Evolutionary conservation across 2,329 filamentous ascomycete species (phyloP).

Genomic region (Pseudogymnoascus sp.): DNA sequence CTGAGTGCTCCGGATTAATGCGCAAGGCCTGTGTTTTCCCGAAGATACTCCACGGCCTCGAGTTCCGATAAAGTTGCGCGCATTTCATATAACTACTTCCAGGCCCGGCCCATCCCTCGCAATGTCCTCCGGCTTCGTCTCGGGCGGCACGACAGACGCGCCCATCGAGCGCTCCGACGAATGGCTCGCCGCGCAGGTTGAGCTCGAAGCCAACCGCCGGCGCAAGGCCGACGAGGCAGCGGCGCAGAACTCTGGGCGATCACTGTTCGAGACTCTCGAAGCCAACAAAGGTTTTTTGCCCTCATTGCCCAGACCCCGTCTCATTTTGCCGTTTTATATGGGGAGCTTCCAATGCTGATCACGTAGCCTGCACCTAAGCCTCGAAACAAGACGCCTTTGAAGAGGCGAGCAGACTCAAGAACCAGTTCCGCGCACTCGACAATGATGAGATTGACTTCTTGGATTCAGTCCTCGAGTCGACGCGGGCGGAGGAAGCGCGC

Average conservation of each 20-base stretch:
- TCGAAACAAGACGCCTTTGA: slow-evolving; percentile 79
- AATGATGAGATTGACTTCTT: slow-evolving; percentile 74
- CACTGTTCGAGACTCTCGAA: slow-evolving; percentile 66
- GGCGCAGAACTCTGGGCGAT: slow-evolving; percentile 40
- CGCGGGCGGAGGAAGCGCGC: slow-evolving; percentile 46
- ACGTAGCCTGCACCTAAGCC: slow-evolving; percentile 36
- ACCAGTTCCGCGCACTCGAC: slow-evolving; percentile 71
- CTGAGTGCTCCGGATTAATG: background rate
- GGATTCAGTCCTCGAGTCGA: slow-evolving; percentile 45
- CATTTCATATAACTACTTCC: background rate
- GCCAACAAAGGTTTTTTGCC: slow-evolving; percentile 62
- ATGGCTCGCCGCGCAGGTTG: slow-evolving; percentile 29
- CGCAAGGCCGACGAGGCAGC: slow-evolving; percentile 30
- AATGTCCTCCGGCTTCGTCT: slow-evolving; percentile 44
- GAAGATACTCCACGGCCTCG: background rate
- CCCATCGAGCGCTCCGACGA: slow-evolving; percentile 32
- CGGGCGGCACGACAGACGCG: slow-evolving; percentile 39
- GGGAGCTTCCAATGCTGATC: slow-evolving; percentile 13
- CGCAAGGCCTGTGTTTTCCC: background rate
- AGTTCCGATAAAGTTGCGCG: background rate
- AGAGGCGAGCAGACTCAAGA: slow-evolving; percentile 60
- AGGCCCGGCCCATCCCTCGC: background rate
- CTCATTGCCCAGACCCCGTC: background rate
- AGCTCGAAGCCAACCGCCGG: slow-evolving; percentile 29
- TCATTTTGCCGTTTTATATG: background rate